Percentiles rank a stretch among this genome's conserved stretches.
phyloP scores from a whole-genome alignment of 345 rosid species.

The Arabis hirsuta region DNA sequence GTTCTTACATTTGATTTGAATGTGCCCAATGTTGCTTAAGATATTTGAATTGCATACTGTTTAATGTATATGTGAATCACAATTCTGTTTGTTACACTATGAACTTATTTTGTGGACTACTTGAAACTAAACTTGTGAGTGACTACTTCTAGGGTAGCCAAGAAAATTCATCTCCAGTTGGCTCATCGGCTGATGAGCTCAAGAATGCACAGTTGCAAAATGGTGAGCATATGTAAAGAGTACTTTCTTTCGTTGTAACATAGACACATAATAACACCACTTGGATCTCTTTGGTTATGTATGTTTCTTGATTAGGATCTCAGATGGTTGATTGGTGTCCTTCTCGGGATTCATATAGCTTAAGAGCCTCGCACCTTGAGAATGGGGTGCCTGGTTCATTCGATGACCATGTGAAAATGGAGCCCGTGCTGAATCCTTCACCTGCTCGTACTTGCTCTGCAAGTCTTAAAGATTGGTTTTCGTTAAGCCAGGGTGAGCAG shows the following conservation, averaged over 20 bases:
- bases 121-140: slow-evolving; percentile 33
- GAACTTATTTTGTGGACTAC: neutral
- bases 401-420: slow-evolving; percentile 41
- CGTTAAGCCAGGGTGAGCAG: slow-evolving; percentile 39
- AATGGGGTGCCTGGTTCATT: slow-evolving; percentile 40
- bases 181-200: slow-evolving; percentile 41
- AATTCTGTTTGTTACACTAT: neutral
- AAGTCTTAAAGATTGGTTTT: slow-evolving; percentile 51
- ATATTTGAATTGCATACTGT: neutral
- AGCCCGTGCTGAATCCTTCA: slow-evolving; percentile 43
- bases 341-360: slow-evolving; percentile 28
- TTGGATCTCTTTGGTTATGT: slow-evolving; percentile 23
- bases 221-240: slow-evolving; percentile 42
- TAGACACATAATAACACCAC: neutral
- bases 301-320: slow-evolving; percentile 47
- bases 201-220: slow-evolving; percentile 44
- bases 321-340: slow-evolving; percentile 42
- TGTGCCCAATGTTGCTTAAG: slow-evolving; percentile 3
- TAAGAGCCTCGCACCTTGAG: slow-evolving; percentile 38
- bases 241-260: neutral
- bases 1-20: slow-evolving; percentile 14
- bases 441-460: slow-evolving; percentile 50
- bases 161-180: slow-evolving; percentile 43
- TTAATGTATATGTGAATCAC: slow-evolving; percentile 2
- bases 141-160: slow-evolving; percentile 47